phyloP scores from a whole-genome alignment of 768 basidiomycete genomes.

The Lactarius psammicola region DNA sequence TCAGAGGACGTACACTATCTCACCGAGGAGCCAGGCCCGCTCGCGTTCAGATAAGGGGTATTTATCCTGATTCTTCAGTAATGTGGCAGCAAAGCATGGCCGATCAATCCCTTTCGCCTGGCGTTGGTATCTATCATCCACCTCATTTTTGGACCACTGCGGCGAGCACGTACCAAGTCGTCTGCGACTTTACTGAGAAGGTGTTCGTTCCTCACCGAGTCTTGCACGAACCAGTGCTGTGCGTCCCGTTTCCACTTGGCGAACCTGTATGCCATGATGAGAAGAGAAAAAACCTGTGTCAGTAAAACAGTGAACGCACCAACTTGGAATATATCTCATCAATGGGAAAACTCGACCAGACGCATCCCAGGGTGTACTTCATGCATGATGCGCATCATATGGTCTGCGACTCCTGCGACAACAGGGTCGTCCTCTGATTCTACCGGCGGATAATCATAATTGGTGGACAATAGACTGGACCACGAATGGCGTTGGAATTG shows the following conservation, averaged over 20 bases:
- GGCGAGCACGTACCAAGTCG: not conserved
- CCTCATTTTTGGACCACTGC: not conserved
- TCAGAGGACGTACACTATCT: slow-evolving; percentile 19
- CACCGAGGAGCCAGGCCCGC: slow-evolving; percentile 21
- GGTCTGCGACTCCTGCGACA: not conserved
- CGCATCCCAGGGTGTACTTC: not conserved
- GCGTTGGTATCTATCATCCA: not conserved
- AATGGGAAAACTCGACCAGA: no score
- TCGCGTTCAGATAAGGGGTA: slow-evolving; percentile 12
- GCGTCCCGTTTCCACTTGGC: no score
- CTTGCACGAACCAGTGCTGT: no score
- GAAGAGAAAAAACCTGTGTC: no score
- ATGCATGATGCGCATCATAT: not conserved
- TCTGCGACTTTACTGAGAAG: no score
- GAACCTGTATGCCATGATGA: no score
- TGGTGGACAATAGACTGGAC: slow-evolving; percentile 32
- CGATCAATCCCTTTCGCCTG: slow-evolving; percentile 1
- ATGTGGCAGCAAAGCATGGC: slow-evolving; percentile 1
- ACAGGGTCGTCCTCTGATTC: slow-evolving; percentile 19
- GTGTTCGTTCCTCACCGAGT: no score
- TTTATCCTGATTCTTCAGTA: slow-evolving; percentile 1
- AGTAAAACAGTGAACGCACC: no score
- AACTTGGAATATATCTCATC: no score
- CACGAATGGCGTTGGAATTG: slow-evolving; percentile 32
- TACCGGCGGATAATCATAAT: slow-evolving; percentile 6